Evolutionary conservation across 768 basidiomycete species (phyloP).

Genomic region (Coprinopsis marcescibilis): DNA sequence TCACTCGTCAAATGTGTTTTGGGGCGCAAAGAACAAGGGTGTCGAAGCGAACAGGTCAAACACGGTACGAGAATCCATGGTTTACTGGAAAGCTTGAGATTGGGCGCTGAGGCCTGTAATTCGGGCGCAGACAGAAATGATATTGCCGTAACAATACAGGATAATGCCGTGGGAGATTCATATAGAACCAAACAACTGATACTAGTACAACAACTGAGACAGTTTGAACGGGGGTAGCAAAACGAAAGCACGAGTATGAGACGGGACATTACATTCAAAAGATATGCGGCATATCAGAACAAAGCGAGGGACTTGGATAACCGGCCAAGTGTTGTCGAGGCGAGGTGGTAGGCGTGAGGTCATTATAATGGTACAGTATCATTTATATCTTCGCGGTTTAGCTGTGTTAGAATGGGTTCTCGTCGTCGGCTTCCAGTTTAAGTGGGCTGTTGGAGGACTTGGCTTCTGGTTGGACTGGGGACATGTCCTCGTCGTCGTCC

Average conservation of each 20-base stretch:
- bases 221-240: no score
- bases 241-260: no score
- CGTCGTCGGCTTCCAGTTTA: conserved; percentile 47
- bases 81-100: background rate
- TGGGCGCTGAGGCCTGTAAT: background rate
- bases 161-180: no score
- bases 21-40: background rate
- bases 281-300: conserved; percentile 3
- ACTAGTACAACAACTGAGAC: no score
- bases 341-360: background rate
- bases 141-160: no score
- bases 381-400: conserved; percentile 5
- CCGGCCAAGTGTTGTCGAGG: background rate
- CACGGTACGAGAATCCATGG: no score
- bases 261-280: background rate
- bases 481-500: conserved; percentile 29
- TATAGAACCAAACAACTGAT: no score
- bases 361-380: no score
- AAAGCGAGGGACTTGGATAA: conserved; percentile 7
- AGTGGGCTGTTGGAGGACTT: conserved; percentile 10
- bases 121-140: background rate
- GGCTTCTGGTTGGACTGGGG: background rate
- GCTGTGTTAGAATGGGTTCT: conserved; percentile 63
- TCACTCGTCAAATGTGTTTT: background rate
- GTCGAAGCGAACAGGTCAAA: background rate